A percentile compares a stretch with the other conserved stretches of the same genome.
Evolutionary conservation across 2,329 filamentous ascomycete species (phyloP).

Genomic region (Hypoxylon sp.): DNA sequence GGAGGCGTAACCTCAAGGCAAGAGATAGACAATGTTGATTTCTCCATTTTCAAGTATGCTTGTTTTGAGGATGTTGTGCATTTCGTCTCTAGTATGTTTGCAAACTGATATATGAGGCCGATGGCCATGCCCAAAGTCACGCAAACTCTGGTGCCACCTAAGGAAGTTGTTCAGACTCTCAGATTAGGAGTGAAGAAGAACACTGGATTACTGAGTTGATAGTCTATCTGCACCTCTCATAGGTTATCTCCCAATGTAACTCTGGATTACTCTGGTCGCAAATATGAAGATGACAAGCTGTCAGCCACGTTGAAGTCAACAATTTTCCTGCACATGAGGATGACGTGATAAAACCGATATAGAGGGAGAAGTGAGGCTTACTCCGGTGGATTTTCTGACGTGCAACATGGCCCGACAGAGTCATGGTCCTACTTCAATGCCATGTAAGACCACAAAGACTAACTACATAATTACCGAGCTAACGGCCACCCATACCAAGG

Average conservation of each 20-base stretch:
- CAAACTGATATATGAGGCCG: not conserved
- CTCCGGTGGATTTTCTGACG: not conserved
- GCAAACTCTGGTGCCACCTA: not conserved
- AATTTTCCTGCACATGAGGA: not conserved
- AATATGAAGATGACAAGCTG: not conserved
- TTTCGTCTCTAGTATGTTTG: not conserved
- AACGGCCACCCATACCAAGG: not conserved
- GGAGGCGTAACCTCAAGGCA: conserved; percentile 3
- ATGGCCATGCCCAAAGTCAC: not conserved
- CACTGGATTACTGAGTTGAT: not conserved
- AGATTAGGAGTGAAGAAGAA: not conserved
- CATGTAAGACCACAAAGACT: not conserved
- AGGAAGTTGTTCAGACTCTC: not conserved
- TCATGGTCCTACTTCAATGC: not conserved
- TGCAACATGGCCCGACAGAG: not conserved
- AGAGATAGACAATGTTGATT: not conserved
- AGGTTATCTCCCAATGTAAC: not conserved
- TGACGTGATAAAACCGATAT: not conserved
- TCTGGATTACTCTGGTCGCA: conserved; percentile 3
- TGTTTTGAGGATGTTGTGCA: not conserved
- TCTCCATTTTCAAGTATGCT: not conserved
- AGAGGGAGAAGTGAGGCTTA: not conserved
- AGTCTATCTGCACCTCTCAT: not conserved
- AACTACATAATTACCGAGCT: not conserved
- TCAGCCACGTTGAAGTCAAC: not conserved